Evolutionary conservation across 106 monocot species (phyloP).

Genomic region (Allium sativum): DNA sequence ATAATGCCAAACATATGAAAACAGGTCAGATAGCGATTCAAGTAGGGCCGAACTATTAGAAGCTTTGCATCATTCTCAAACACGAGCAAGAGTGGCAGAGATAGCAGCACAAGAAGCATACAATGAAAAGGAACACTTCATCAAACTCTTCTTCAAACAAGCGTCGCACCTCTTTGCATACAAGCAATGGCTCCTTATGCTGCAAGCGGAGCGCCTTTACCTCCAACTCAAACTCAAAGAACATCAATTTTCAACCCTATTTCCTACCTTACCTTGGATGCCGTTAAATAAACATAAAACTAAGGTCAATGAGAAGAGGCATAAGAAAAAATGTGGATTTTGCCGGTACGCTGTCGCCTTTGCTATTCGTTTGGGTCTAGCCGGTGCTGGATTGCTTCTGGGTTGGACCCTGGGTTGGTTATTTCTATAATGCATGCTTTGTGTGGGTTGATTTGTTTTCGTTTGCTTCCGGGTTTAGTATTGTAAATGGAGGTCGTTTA

Average conservation of each 20-base stretch:
- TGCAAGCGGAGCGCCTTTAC: slow-evolving; percentile 67
- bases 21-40: slow-evolving; percentile 13
- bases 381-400: slow-evolving; percentile 61
- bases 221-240: slow-evolving; percentile 72
- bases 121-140: slow-evolving; percentile 65
- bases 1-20: not conserved
- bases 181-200: slow-evolving; percentile 79
- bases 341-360: slow-evolving; percentile 43
- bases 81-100: slow-evolving; percentile 84
- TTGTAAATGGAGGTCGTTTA: too few species aligned
- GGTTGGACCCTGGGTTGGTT: slow-evolving; percentile 32
- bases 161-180: slow-evolving; percentile 85
- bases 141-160: slow-evolving; percentile 73
- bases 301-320: slow-evolving; percentile 18
- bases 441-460: too few species aligned
- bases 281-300: slow-evolving; percentile 7
- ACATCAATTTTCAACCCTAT: slow-evolving; percentile 37
- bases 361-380: slow-evolving; percentile 62
- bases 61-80: slow-evolving; percentile 79
- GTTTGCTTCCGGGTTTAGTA: too few species aligned
- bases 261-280: slow-evolving; percentile 48
- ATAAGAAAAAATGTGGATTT: slow-evolving; percentile 27
- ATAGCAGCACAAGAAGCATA: slow-evolving; percentile 72
- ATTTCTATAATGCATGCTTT: not conserved
- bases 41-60: slow-evolving; percentile 55